Conservation (phyloP, 2,329 filamentous ascomycete genomes). For the Ascosphaera aggregata region DNA sequence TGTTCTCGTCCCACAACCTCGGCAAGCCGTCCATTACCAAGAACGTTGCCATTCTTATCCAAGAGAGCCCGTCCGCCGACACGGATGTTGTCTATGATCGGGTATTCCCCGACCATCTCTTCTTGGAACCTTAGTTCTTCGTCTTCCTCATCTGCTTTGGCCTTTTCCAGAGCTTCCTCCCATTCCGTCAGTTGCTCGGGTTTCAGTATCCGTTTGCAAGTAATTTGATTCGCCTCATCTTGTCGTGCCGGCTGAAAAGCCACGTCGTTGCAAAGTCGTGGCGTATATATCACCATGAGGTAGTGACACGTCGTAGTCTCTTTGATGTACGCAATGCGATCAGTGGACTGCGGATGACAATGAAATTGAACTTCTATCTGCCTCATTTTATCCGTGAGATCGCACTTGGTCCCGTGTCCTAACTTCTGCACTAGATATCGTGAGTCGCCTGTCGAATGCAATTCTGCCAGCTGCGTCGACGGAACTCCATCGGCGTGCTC, state of each 20-base stretch:
- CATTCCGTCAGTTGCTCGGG: slow-evolving; percentile 30
- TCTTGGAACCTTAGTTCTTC: slow-evolving; percentile 13
- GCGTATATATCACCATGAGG: slow-evolving; percentile 79
- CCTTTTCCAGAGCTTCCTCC: slow-evolving; percentile 13
- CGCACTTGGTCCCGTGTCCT: slow-evolving; percentile 58
- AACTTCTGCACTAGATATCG: slow-evolving; percentile 70
- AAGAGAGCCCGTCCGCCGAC: slow-evolving; percentile 34
- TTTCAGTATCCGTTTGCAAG: slow-evolving; percentile 46
- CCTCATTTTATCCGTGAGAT: slow-evolving; percentile 58
- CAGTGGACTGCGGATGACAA: slow-evolving; percentile 50
- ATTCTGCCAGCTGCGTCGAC: slow-evolving; percentile 26
- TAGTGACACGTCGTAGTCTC: slow-evolving; percentile 81
- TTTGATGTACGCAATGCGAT: slow-evolving; percentile 81
- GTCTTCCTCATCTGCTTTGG: slow-evolving; percentile 9
- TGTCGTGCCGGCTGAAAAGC: slow-evolving; percentile 67
- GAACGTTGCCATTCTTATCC: slow-evolving; percentile 29
- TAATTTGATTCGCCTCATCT: slow-evolving; percentile 51
- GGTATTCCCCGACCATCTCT: slow-evolving; percentile 12
- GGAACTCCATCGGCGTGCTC: slow-evolving; percentile 12
- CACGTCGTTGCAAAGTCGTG: slow-evolving; percentile 64
- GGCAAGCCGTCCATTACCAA: slow-evolving; percentile 33
- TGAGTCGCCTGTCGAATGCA: slow-evolving; percentile 64
- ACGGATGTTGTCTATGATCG: slow-evolving; percentile 32
- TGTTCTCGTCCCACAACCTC: slow-evolving; percentile 25
- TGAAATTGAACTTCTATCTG: slow-evolving; percentile 62